These are phyloP conservation scores for Domatiomyces globalis DNA, from an alignment of 2,329 filamentous ascomycete genomes.

Conservation along the genomic window DNA sequence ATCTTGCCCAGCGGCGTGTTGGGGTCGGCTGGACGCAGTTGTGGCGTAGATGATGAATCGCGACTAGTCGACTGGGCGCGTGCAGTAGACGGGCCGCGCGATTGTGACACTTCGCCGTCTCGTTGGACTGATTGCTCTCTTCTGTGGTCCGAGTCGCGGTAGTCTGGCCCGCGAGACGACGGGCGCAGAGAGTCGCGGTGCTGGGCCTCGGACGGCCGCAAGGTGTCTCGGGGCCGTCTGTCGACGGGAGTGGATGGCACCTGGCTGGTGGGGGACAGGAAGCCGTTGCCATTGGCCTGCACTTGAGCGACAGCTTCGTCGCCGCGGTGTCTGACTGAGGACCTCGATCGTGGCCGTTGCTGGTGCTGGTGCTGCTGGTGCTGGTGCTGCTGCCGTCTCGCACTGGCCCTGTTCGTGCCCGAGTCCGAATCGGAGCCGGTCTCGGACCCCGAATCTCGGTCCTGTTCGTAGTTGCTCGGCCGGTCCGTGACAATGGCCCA, in stretches of 20 bases:
- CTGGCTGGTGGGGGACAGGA: conserved; percentile 12
- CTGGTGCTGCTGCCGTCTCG: conserved; percentile 4
- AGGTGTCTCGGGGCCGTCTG: conserved; percentile 8
- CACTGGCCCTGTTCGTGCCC: not conserved
- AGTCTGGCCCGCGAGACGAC: not conserved
- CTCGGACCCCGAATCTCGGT: conserved; percentile 13
- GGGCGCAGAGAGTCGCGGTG: conserved; percentile 8
- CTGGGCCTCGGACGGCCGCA: conserved; percentile 2
- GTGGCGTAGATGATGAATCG: conserved; percentile 5
- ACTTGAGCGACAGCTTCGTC: conserved; percentile 7
- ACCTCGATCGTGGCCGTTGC: conserved; percentile 9
- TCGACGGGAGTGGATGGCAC: conserved; percentile 6
- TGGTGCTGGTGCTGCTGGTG: not conserved
- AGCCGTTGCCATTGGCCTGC: conserved; percentile 3
- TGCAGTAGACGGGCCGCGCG: conserved; percentile 6
- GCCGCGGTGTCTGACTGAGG: conserved; percentile 12
- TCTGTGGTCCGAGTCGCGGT: conserved; percentile 8
- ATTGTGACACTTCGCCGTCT: conserved; percentile 9
- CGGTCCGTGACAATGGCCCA: conserved; percentile 31
- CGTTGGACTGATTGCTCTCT: not conserved
- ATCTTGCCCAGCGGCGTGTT: conserved; percentile 28
- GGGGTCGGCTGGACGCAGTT: conserved; percentile 21
- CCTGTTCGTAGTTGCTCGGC: conserved; percentile 11
- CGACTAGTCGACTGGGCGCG: conserved; percentile 3
- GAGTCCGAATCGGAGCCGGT: conserved; percentile 12